Base-by-base conservation (phyloP, 495 filamentous ascomycete species). In the Xeromyces bisporus region DNA sequence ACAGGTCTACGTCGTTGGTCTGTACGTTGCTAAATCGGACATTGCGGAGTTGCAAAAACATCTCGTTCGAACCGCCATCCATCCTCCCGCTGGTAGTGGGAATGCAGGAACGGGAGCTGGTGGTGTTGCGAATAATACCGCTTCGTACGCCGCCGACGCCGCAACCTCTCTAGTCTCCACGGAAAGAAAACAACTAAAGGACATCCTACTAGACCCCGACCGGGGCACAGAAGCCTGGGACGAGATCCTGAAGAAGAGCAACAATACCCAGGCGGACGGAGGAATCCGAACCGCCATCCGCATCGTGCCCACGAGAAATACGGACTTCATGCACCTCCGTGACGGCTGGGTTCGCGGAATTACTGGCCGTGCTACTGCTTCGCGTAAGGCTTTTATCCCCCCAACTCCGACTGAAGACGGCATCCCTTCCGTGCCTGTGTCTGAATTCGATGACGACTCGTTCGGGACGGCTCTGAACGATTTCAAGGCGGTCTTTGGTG, bases 1-100 rank as follows among this genome's bases (percentile, higher is more conserved):
- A 15, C 74, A 92, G 48, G 89, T 97, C 33, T 97, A 97, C 59
- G 79, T 93, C 10, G 79, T 92, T 0, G 89, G 89, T 5, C 58
- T 89, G 38, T 97, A 97, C 54, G 64, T 93, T 15, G 79, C 80
- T 13, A 85, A 74, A 3, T 51, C 70, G 21, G 82, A 92, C 43
- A 73, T 96, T 34, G 50, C 54, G 5, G 44, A 51, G 14, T 51
- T 80, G 12, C 73, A 77, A 45, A 50, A 50, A 31, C 54, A 58
- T 15, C 56, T 80, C 15, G 55, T 78, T 17, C 55, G 54, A 23
- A 55, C 50, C 18, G 55, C 55, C 1, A 38, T 58, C 18, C 45
- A 48, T 32, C 55, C 56, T 7, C 60, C 50, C 10, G n/a, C n/a
- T n/a, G n/a, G 26, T 34, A 2, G 62, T 61, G 3, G 56, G 61